Evolutionary conservation across 176 grass and related monocot species (phyloP).

Genomic region (Tillandsia leiboldiana): DNA sequence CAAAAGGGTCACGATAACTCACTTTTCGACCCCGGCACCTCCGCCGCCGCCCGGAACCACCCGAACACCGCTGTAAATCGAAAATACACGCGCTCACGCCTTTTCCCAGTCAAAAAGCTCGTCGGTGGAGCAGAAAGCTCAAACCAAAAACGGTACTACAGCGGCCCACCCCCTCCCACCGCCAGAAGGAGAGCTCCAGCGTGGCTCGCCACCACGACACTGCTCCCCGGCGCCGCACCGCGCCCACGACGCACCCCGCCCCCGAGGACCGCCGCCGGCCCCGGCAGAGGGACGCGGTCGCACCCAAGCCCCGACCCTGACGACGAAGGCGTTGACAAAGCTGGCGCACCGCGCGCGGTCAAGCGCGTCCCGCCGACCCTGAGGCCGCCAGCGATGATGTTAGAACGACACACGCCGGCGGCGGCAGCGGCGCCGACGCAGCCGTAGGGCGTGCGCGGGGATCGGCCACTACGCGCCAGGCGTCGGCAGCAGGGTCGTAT

Average conservation of each 20-base stretch:
- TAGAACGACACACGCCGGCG: slow-evolving; percentile 81
- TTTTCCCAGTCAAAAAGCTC: no score
- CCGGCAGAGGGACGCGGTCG: slow-evolving; percentile 16
- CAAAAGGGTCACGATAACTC: no score
- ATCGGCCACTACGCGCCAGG: slow-evolving; percentile 53
- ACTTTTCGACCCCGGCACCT: no score
- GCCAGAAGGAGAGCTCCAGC: slow-evolving; percentile 83
- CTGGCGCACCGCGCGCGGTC: slow-evolving; percentile 58
- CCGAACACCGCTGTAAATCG: no score
- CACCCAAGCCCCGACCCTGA: slow-evolving; percentile 48
- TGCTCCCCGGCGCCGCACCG: slow-evolving; percentile 52
- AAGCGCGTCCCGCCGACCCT: slow-evolving; percentile 27
- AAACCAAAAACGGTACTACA: no score
- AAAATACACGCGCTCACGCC: no score
- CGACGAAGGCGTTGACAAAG: slow-evolving; percentile 58
- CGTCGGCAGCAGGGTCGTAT: slow-evolving; percentile 58
- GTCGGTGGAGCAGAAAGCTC: no score
- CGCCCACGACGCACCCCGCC: slow-evolving; percentile 71
- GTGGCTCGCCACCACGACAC: slow-evolving; percentile 77
- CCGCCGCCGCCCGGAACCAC: no score
- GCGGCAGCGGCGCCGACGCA: slow-evolving; percentile 45
- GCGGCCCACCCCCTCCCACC: slow-evolving; percentile 25
- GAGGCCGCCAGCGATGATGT: slow-evolving; percentile 61
- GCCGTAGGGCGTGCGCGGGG: slow-evolving; percentile 55
- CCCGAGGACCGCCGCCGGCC: slow-evolving; percentile 33